phyloP scores from a whole-genome alignment of 495 filamentous ascomycete genomes.

The Penicillium bialowiezense region DNA sequence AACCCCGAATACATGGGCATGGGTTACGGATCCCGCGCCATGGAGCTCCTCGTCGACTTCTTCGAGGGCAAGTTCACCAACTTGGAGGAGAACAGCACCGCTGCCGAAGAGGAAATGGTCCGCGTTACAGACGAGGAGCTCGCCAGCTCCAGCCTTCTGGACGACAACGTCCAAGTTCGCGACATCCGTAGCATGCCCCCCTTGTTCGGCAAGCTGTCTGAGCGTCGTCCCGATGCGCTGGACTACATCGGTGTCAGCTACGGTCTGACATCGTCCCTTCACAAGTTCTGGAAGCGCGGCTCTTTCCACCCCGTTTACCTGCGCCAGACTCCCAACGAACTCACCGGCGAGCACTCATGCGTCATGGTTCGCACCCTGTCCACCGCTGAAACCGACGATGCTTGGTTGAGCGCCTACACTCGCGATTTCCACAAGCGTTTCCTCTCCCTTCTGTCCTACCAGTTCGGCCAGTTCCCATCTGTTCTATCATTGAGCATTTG shows the following conservation, averaged over 20 bases:
- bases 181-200: slow-evolving; percentile 91
- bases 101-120: slow-evolving; percentile 57
- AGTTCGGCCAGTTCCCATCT: slow-evolving; percentile 83
- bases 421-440: slow-evolving; percentile 93
- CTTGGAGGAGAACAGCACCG: slow-evolving; percentile 61
- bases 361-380: slow-evolving; percentile 83
- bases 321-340: slow-evolving; percentile 90
- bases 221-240: slow-evolving; percentile 73
- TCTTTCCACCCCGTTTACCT: slow-evolving; percentile 90
- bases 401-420: slow-evolving; percentile 86
- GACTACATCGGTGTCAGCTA: slow-evolving; percentile 97
- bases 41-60: slow-evolving; percentile 84
- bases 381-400: slow-evolving; percentile 58
- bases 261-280: slow-evolving; percentile 81
- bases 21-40: slow-evolving; percentile 89
- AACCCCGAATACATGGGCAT: slow-evolving; percentile 92
- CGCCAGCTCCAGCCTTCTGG: slow-evolving; percentile 69
- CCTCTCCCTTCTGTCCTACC: slow-evolving; percentile 80
- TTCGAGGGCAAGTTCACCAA: slow-evolving; percentile 92
- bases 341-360: slow-evolving; percentile 96
- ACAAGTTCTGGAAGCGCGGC: slow-evolving; percentile 94
- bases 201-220: slow-evolving; percentile 83
- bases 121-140: slow-evolving; percentile 85
- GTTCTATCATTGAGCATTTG: slow-evolving; percentile 82
- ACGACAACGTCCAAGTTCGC: slow-evolving; percentile 85